Evolutionary conservation across 2,329 filamentous ascomycete genomes (phyloP), one percentile per base, ranked within the genome.

Genomic region (Aspergillus neoniger): DNA sequence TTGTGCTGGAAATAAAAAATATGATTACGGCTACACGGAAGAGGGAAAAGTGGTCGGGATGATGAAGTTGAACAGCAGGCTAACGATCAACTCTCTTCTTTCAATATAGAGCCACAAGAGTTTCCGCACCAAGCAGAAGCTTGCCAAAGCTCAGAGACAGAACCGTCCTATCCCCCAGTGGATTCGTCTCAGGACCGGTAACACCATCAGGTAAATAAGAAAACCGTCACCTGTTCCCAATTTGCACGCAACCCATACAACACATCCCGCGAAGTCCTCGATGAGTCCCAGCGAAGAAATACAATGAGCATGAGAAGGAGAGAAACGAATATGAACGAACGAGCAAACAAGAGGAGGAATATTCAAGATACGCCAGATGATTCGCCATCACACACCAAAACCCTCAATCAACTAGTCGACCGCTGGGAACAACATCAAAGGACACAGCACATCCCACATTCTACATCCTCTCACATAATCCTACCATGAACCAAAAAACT

Each of bases 41-140:
- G 19, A 32, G 7, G 14, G 7, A 12, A 23, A 5, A 48, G 23
- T 38, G 17, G 41, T 19, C 30, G 9, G 25, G 49, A 17, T 19
- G 41, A 44, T 44, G 19, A 30, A 30, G 12, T 30, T 14, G 32
- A 44, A 55, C 57, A 21, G 38, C 51, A 55, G 36, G 60, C 61
- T 67, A 64, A 66, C 58, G 23, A 48, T 43, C 17, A 15, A 39
- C 51, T 39, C 36, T 36, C 58, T 44, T 21, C 59, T 44, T 25
- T 61, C 44, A 49, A 39, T 64, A 79, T 81, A 98, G 94, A 94
- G 90, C 90, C 92, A 99, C 87, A 99, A 99, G 90, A 91, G 93
- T 81, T 99, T 99, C 92, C 91, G 93, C 82, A 97, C 93, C 85
- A 99, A 99, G 93, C 91, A 96, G 85, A 99, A 99, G 95, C 92